Evolutionary conservation across 2,329 filamentous ascomycete species (phyloP), one percentile per base, ranked within the genome.

Genomic region (Colletotrichum sp.): DNA sequence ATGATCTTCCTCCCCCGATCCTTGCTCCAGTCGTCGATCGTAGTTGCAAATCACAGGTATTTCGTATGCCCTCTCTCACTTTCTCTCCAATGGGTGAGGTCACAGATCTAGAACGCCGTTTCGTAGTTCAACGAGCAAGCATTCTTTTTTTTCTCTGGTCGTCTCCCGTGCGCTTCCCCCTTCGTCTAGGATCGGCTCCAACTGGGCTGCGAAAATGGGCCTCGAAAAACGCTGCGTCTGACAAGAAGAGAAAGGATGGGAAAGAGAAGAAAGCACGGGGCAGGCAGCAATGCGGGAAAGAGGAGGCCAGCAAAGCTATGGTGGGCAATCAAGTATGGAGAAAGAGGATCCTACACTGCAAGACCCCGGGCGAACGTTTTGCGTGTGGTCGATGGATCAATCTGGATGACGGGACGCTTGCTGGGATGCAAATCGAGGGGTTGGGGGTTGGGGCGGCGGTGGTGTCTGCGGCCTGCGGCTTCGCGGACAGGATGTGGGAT

Each of bases 341-440:
- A 75, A 75, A 34, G 13, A 56, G 26, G 52, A 36, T 56, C 71
- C 71, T 28, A 36, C 28, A 38, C 62, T 18, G n/a, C 24, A 3
- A n/a, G 28, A 55, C 66, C 58, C 58, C 30, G 58, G 58, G 32
- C 30, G 26, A 58, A 58, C 21, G 55, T 26, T 24, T 26, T 12
- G 28, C 56, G 58, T 16, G 24, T 21, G 24, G 24, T 21, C 43
- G 55, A 72, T 62, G 24, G 69, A 73, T 73, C 55, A 52, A 72
- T 34, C 56, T 74, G 48, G 70, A 73, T 73, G 70, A 58, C 16
- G 73, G 61, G 43, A 52, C 43, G n/a, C 43, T 52, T 52, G 43
- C 43, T 52, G 43, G 43, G 43, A 28, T 43, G 58, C 73, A 75
- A 75, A 69, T 68, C 34, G 73, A 73, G 73, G 73, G 73, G 73